Percentiles rank a stretch among this genome's conserved stretches.
Evolutionary conservation across 768 basidiomycete genomes (phyloP).

Genomic region (Lactarius trivialis): DNA sequence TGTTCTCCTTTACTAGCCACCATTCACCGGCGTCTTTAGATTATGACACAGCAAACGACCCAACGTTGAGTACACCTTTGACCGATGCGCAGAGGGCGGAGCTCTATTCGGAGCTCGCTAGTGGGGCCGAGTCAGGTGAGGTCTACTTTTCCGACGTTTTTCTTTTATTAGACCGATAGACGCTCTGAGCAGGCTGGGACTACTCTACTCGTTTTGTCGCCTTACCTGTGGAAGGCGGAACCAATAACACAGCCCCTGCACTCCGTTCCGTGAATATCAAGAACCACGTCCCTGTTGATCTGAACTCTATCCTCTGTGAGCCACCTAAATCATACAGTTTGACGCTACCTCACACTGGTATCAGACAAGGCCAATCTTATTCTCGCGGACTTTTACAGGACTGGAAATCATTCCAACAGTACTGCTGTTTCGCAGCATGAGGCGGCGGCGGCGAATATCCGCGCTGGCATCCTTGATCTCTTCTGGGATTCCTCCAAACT

Average conservation of each 20-base stretch:
- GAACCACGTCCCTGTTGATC: conserved; percentile 62
- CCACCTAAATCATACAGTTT: conserved; percentile 16
- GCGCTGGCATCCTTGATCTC: conserved; percentile 74
- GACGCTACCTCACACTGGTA: neutral
- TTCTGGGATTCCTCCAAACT: conserved; percentile 77
- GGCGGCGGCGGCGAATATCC: conserved; percentile 48
- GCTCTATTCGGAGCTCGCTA: conserved; percentile 84
- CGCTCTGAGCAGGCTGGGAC: conserved; percentile 31
- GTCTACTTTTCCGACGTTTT: conserved; percentile 29
- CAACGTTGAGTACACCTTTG: conserved; percentile 45
- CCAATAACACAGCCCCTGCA: conserved; percentile 43
- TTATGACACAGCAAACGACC: conserved; percentile 70
- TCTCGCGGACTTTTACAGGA: conserved; percentile 54
- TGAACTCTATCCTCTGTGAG: conserved; percentile 84
- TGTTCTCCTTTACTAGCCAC: neutral
- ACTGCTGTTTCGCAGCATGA: conserved; percentile 45
- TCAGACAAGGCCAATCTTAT: conserved; percentile 58
- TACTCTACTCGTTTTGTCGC: conserved; percentile 38
- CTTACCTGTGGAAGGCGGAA: conserved; percentile 35
- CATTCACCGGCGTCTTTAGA: conserved; percentile 38
- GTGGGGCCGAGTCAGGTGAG: conserved; percentile 80
- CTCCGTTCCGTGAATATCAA: conserved; percentile 67
- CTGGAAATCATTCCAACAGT: conserved; percentile 31
- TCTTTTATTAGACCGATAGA: neutral
- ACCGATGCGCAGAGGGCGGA: conserved; percentile 52